These are phyloP conservation scores for Aspergillus fischeri DNA, from an alignment of 2,329 filamentous ascomycete genomes.

Conservation along the genomic window DNA sequence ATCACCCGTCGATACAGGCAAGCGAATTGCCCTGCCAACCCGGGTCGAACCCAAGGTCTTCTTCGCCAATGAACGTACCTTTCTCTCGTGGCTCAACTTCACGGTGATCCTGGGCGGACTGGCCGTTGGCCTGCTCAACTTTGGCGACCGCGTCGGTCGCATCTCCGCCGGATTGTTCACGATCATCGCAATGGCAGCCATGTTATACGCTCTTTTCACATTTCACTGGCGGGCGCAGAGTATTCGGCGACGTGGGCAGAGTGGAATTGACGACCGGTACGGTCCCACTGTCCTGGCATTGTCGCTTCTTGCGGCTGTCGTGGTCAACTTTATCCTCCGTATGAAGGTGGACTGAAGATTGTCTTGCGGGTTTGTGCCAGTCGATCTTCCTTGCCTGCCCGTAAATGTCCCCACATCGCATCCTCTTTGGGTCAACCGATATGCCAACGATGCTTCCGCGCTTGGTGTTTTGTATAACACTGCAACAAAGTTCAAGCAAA, in stretches of 20 bases:
- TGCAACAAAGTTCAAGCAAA: neutral
- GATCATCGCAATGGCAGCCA: slow-evolving; percentile 85
- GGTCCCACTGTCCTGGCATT: slow-evolving; percentile 88
- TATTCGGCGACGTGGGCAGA: slow-evolving; percentile 85
- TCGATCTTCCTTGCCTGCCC: neutral
- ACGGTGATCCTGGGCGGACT: slow-evolving; percentile 96
- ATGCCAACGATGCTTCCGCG: neutral
- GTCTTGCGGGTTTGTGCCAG: neutral
- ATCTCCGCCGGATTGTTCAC: slow-evolving; percentile 95
- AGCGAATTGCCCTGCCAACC: slow-evolving; percentile 95
- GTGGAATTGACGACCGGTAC: slow-evolving; percentile 93
- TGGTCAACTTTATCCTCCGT: slow-evolving; percentile 91
- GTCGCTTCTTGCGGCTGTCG: slow-evolving; percentile 79
- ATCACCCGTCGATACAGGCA: slow-evolving; percentile 57
- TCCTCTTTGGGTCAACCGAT: neutral
- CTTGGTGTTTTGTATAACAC: neutral
- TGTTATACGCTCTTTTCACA: slow-evolving; percentile 90
- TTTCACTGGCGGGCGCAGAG: slow-evolving; percentile 97
- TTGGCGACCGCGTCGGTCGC: slow-evolving; percentile 89
- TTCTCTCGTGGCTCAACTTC: slow-evolving; percentile 99
- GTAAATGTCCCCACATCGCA: neutral
- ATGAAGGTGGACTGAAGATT: slow-evolving; percentile 24
- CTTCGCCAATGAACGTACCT: slow-evolving; percentile 99
- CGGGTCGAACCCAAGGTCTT: slow-evolving; percentile 99
- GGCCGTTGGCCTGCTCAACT: slow-evolving; percentile 95